A percentile compares a stretch with the other conserved stretches of the same genome.
Conservation (phyloP, 176 grass and related monocot species). For the Dactylis glomerata region DNA sequence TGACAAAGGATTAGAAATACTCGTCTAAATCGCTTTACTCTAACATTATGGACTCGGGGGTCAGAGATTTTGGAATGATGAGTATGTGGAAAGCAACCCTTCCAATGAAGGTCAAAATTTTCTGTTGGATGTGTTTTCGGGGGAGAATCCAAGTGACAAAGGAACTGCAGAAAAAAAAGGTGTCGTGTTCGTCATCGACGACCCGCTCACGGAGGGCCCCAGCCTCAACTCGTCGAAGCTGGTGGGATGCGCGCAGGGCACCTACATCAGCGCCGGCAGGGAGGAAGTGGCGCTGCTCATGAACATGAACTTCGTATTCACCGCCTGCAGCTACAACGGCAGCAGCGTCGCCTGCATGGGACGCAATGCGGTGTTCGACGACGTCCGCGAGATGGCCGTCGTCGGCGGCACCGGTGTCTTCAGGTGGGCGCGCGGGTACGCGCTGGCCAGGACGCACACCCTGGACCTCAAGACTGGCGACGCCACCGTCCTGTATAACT, state of each 20-base stretch:
- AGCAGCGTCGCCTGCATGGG: constrained; percentile 60
- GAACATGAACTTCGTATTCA: constrained; percentile 69
- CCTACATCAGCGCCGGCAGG: too few species aligned
- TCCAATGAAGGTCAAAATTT: too few species aligned
- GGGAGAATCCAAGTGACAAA: too few species aligned
- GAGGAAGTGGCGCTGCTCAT: constrained; percentile 40
- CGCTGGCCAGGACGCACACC: constrained; percentile 35
- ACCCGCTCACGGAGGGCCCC: constrained; percentile 49
- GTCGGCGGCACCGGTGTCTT: constrained; percentile 58
- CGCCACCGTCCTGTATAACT: constrained; percentile 59
- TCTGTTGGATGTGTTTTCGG: too few species aligned
- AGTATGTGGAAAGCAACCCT: too few species aligned
- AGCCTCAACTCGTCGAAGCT: constrained; percentile 6
- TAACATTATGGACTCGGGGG: too few species aligned
- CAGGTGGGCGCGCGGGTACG: constrained; percentile 58
- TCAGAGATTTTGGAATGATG: too few species aligned
- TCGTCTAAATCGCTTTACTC: too few species aligned
- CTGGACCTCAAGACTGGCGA: constrained; percentile 42
- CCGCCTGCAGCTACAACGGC: constrained; percentile 45
- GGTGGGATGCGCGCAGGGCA: too few species aligned
- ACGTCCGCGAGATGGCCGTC: constrained; percentile 54
- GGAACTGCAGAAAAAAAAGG: too few species aligned
- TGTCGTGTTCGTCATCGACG: constrained; percentile 56
- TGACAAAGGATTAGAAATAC: too few species aligned
- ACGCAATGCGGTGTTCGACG: constrained; percentile 43